Base-by-base conservation (phyloP, 495 filamentous ascomycete species). In the Schizothecium vesticola region DNA sequence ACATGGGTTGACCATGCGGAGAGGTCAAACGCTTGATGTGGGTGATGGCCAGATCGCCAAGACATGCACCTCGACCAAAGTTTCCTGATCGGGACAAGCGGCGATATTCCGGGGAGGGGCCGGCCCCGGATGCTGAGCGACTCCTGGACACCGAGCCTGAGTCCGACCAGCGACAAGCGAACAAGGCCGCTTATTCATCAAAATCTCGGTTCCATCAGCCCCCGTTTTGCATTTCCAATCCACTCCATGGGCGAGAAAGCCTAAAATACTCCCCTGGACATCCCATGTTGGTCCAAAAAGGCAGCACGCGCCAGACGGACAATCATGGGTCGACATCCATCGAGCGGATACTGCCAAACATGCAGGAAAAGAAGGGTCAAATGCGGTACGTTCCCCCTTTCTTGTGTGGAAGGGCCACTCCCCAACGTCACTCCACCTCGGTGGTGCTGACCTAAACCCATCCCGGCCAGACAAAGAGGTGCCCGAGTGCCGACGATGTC, bases 41-140 rank as follows among this genome's bases (percentile, higher is more conserved):
- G 25, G 59, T 31, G 25, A 61, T 19, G 58, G 24, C 26, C 6
- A 7, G 29, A 61, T 29, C 60, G 26, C 60, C 60, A 31, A 51
- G 43, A 7, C 43, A 63, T 56, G 62, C 62, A 64, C 62, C 62
- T 64, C 62, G 62, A 64, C 62, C 22, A 64, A 64, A 64, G 62
- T 19, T 61, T 31, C 59, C 23, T 1, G 11, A 33, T 61, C 24
- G 3, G 26, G 59, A 23, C 2, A 51, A 12, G 43, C 43, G 43
- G 43, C 16, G 43, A 51, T n/a, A 8, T 51, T 6, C 43, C 16
- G 43, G 43, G 12, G 43, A 16, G 43, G 43, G 43, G 43, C 43
- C 43, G 43, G 43, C 19, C 26, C 43, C 43, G 43, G 43, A 51
- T 51, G 43, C 43, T 19, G 43, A 51, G 43, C 43, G 0, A 5